Conservation (phyloP, 2,329 filamentous ascomycete genomes). For the Cadophora gregata region DNA sequence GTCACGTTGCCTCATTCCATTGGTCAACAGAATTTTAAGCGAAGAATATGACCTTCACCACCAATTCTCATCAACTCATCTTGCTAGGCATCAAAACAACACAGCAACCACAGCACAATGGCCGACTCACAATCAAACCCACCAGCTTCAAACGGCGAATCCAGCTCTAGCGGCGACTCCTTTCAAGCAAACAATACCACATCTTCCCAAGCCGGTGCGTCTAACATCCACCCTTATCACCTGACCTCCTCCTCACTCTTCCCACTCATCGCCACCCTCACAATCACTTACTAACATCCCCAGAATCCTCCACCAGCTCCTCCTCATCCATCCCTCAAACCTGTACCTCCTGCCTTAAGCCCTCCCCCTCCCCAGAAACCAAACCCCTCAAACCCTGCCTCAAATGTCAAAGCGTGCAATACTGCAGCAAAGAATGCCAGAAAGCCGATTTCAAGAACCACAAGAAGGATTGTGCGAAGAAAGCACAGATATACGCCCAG, state of each 20-base stretch:
- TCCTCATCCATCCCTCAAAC: background rate
- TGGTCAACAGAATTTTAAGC: constrained; percentile 8
- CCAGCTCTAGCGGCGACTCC: background rate
- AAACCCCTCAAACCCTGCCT: constrained; percentile 33
- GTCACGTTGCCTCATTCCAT: constrained; percentile 5
- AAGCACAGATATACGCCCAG: constrained; percentile 31
- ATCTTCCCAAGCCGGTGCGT: background rate
- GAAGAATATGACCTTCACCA: background rate
- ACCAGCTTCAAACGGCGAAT: background rate
- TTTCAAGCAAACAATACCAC: background rate
- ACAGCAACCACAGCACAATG: constrained; percentile 4
- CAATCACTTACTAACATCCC: background rate
- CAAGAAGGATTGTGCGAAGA: constrained; percentile 35
- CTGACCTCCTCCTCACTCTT: background rate
- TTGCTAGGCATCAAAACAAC: background rate
- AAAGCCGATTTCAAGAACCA: constrained; percentile 38
- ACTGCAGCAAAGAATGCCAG: constrained; percentile 41
- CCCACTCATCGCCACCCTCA: too few species aligned
- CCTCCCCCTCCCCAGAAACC: background rate
- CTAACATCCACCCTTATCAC: background rate
- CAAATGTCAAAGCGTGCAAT: constrained; percentile 36
- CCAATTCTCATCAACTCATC: background rate
- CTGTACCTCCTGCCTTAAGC: background rate
- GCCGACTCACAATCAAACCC: background rate
- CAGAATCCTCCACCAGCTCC: constrained; percentile 1